Evolutionary conservation across 1,284 basidiomycete species (phyloP).

Genomic region (Rhodotorula mucilaginosa): DNA sequence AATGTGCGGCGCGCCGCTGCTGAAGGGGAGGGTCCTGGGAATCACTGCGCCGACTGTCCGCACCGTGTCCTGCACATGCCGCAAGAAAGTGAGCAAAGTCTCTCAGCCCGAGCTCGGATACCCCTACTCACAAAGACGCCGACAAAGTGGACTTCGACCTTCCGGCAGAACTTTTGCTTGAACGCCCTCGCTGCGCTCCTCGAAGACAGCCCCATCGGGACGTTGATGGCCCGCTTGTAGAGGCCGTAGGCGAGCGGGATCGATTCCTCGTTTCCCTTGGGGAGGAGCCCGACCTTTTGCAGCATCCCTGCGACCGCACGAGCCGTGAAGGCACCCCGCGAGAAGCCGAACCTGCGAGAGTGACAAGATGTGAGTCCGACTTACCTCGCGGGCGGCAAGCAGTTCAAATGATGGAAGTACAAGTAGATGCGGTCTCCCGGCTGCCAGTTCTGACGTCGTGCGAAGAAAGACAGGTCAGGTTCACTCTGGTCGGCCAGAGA

Average conservation of each 20-base stretch:
- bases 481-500: no score
- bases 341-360: conserved; percentile 48
- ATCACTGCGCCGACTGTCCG: conserved; percentile 63
- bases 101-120: neutral
- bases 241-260: conserved; percentile 46
- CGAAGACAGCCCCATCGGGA: conserved; percentile 21
- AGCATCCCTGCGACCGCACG: conserved; percentile 53
- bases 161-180: conserved; percentile 41
- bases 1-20: conserved; percentile 60
- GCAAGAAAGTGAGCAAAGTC: conserved; percentile 11
- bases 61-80: conserved; percentile 60
- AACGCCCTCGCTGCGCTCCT: conserved; percentile 39
- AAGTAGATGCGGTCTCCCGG: conserved; percentile 50
- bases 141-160: conserved; percentile 46
- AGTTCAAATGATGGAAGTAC: conserved; percentile 25
- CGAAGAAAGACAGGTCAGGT: neutral
- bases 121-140: conserved; percentile 40
- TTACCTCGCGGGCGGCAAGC: no score
- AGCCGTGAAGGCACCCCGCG: conserved; percentile 48
- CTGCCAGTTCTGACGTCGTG: conserved; percentile 6
- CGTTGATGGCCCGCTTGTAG: conserved; percentile 38
- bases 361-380: no score
- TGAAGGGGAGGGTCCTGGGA: conserved; percentile 61
- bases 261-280: conserved; percentile 45
- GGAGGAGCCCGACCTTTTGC: conserved; percentile 46